A percentile compares a stretch with the other conserved stretches of the same genome.
Evolutionary conservation across 176 grass and related monocot genomes (phyloP).

Genomic region (Oryza australiensis): DNA sequence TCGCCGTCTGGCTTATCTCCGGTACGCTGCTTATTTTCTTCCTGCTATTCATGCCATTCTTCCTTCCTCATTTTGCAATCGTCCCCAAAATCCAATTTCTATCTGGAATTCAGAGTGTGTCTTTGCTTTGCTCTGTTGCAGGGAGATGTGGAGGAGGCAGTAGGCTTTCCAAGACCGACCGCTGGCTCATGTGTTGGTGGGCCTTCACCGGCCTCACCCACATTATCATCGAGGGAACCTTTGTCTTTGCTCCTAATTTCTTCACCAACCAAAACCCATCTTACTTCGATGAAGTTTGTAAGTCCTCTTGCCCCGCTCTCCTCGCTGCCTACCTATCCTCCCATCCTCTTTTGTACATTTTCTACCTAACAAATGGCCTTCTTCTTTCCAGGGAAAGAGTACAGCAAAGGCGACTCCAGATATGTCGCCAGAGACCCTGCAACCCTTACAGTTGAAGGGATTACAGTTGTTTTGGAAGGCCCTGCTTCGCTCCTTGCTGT

Average conservation of each 20-base stretch:
- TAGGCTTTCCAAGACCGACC: conserved; percentile 60
- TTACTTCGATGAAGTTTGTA: conserved; percentile 91
- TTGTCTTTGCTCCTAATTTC: conserved; percentile 70
- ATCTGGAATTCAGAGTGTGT: too few species aligned
- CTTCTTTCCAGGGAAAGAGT: conserved; percentile 74
- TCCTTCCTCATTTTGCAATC: neutral
- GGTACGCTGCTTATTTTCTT: conserved; percentile 12
- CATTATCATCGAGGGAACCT: conserved; percentile 79
- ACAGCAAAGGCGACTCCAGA: conserved; percentile 91
- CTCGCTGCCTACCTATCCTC: too few species aligned
- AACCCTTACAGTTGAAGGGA: conserved; percentile 74
- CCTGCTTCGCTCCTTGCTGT: conserved; percentile 81
- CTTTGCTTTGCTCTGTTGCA: conserved; percentile 7
- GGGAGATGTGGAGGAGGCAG: conserved; percentile 32
- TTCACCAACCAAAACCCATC: conserved; percentile 61
- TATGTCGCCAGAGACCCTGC: conserved; percentile 73
- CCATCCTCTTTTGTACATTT: neutral
- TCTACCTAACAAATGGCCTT: neutral
- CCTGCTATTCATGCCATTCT: neutral
- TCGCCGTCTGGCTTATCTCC: conserved; percentile 67
- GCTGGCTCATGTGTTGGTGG: conserved; percentile 95
- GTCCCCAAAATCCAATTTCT: too few species aligned
- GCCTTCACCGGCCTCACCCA: conserved; percentile 88
- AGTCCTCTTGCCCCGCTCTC: conserved; percentile 17
- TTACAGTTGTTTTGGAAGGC: conserved; percentile 81